Base-by-base conservation (phyloP, 805 yeast species). In the Cyberlindnera mrakii region DNA sequence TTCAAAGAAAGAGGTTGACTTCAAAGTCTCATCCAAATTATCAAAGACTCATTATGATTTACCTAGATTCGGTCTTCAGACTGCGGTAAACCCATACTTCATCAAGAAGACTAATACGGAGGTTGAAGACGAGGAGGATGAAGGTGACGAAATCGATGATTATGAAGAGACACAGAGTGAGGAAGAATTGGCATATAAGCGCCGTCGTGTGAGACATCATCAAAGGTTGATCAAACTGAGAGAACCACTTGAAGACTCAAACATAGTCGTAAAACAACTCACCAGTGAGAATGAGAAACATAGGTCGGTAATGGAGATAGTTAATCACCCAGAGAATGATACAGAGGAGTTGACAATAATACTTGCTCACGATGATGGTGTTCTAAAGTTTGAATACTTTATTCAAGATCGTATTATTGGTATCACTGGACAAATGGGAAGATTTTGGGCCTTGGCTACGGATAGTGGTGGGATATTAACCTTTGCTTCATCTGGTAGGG, bases 21-120 rank as follows among this genome's bases (percentile, higher is more conserved):
- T 39, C 11, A 27, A 43, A 18, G 29, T 29, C 3, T 30, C 43
- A 6, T 20, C 45, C 0, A 41, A 41, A 54, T 36, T 81, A 45
- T 66, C 81, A 14, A 62, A 70, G 47, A 44, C 80, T 19, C 47
- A 74, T n/a, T 67, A 73, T 48, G 59, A 66, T 2, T 54, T 84
- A 5, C 93, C 93, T 0, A 66, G 79, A 44, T 54, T 74, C 23
- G 93, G 93, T 1, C 54, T 85, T 0, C 82, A 75, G 41, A 74
- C 89, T 0, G 64, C 82, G 6, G 81, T 84, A 0, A 72, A 77
- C 57, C 85, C 89, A 0, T 60, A 72, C 13, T 66, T 72, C 41
- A 45, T 65, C 10, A 61, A 42, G 43, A 61, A 51, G 58, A 66
- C 54, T 4, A 50, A 53, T 6, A 39, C 44, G 4, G 55, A 55